Base-by-base conservation (phyloP, 768 basidiomycete species). In the Termitomyces sp. region DNA sequence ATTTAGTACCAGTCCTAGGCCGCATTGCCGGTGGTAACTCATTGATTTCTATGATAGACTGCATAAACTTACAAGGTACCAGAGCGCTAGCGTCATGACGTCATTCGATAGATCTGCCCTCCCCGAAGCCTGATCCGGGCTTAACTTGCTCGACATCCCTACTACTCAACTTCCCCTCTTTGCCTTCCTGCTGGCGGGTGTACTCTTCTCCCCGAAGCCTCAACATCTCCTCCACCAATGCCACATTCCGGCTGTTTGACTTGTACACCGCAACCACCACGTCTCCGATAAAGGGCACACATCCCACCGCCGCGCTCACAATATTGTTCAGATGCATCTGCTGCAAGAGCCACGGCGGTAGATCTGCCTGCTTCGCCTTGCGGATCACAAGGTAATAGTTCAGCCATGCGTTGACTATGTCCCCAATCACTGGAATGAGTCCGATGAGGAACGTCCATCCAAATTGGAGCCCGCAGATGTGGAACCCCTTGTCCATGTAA, bases 361-460 rank as follows among this genome's bases (percentile, higher is more conserved):
- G 74, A 66, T 94, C 91, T 0, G 90, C 88, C 66, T 91, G 70
- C 18, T 81, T 79, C 1, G 93, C 85, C 57, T 92, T 92, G 60
- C 82, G 81, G 3, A 95, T 73, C 59, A 97, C 83, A 57, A 96
- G 85, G 49, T 76, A 65, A 72, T 95, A 91, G 72, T 90, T 87
- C 56, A 95, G 78, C 2, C 71, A 35, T 3, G 81, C 80, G 64
- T 88, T 84, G 1, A 83, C 77, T 35, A 83, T 73, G 64, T 91
- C 88, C 14, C 92, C 92, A 0, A 82, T 79, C 35, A 85, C 73
- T 5, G 91, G 91, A 46, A 93, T 69, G 14, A 91, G 77, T 0
- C 88, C 87, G 68, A 94, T 88, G 66, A 91, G 69, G 73, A 93
- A 89, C 1, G 91, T 84, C 88, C 88, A 95, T 0, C 95, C 95